A percentile compares a stretch with the other conserved stretches of the same genome.
These are phyloP conservation scores for Schrenkiella parvula DNA, from an alignment of 345 rosid genomes.

Conservation along the genomic window DNA sequence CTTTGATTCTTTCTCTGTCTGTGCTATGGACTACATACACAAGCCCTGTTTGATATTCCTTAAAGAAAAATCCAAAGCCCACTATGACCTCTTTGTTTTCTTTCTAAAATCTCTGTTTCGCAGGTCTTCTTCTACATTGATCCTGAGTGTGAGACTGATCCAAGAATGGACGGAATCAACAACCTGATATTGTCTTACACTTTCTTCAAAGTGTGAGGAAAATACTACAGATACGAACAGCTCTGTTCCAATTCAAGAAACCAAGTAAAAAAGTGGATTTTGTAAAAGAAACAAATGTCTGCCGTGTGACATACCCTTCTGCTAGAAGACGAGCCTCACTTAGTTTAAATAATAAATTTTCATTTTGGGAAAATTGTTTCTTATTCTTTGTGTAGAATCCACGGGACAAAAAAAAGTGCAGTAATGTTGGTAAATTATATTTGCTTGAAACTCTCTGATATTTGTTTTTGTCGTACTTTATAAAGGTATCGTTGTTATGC, in stretches of 20 bases:
- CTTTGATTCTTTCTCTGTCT: constrained; percentile 17
- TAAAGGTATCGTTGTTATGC: neutral
- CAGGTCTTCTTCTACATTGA: constrained; percentile 95
- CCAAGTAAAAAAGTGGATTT: neutral
- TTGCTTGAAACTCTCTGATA: too few species aligned
- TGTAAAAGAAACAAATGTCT: neutral
- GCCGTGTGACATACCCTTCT: neutral
- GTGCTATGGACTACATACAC: constrained; percentile 27
- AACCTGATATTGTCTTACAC: constrained; percentile 84
- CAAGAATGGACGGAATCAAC: constrained; percentile 85
- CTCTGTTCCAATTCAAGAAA: constrained; percentile 21
- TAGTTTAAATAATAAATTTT: too few species aligned
- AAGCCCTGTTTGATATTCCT: too few species aligned
- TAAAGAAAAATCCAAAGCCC: too few species aligned
- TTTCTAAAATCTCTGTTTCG: neutral
- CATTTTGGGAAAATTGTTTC: too few species aligned
- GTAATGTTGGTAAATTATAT: neutral
- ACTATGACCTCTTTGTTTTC: too few species aligned
- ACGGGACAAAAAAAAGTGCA: neutral
- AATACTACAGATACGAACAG: constrained; percentile 9
- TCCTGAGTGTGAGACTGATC: constrained; percentile 90
- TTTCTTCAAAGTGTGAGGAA: constrained; percentile 70
- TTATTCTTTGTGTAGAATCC: neutral
- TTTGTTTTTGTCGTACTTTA: neutral
- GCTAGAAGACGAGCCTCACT: neutral